Evolutionary conservation across 208 protist species (phyloP), one percentile per base, ranked within the genome.

Genomic region (Leishmania major): DNA sequence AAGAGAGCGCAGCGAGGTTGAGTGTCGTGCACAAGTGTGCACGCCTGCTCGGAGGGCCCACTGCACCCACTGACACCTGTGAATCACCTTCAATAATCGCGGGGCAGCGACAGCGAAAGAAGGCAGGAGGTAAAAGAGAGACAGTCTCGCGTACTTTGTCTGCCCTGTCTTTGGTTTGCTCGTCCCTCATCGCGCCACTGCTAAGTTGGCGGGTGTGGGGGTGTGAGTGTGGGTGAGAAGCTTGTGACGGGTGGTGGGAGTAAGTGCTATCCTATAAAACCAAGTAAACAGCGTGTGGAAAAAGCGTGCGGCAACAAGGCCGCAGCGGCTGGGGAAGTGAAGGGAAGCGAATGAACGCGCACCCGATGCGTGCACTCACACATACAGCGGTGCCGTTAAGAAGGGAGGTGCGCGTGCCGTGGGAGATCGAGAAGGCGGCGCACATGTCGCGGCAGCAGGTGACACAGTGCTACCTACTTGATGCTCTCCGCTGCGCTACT

Each of bases 241-340:
- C 19, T 19, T 53, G 70, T 53, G 70, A 69, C 15, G 31, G 62
- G 31, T 35, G 62, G 3, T 7, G 31, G 15, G 22, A 43, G 31
- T 69, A 8, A 74, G 25, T 74, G 25, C 1, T 47, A 31, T 51
- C 40, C n/a, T 74, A 51, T 45, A 74, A 1, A 31, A 51, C 25
- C 70, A 55, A 74, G 11, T 19, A 55, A 74, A 74, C 31, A 74
- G 25, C 47, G 45, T 53, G 45, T 74, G 70, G 70, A 55, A 74
- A 55, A 19, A 13, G 31, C 7, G 45, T 55, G 70, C 45, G 47
- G 45, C 47, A 53, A 31, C 43, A 51, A 55, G 17, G 45, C 25
- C 25, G 45, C 43, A 49, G 70, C 10, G 45, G 70, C 70, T 53
- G 70, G 25, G 40, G 43, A 55, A 17, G 43, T 25, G 4, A 74